Base-by-base conservation (phyloP, 805 yeast genomes). In the Candida bentonensis region DNA sequence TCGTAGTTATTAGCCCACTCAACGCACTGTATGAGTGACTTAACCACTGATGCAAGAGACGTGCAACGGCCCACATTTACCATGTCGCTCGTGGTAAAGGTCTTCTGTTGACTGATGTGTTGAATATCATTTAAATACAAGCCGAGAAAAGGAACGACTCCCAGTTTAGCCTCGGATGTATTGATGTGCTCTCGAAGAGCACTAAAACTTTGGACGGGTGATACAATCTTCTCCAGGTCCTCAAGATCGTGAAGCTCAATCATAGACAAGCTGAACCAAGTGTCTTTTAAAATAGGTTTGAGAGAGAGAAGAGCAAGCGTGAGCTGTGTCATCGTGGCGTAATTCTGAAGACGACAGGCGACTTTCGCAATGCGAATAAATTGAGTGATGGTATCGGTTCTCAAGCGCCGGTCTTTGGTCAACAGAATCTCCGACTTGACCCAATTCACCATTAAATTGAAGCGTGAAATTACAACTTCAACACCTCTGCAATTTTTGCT, bases 361-460 rank as follows among this genome's bases (percentile, higher is more conserved):
- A 78, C 75, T 46, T 79, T 78, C 0, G 95, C 96, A 45, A 89
- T 65, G 53, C 85, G 95, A 47, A 89, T 85, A 54, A 83, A 86
- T 51, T 89, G 69, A n/a, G 86, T 78, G n/a, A 88, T 73, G 1
- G 88, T 72, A 45, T 75, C 69, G 39, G 78, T 74, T 51, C 89
- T 69, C 51, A 84, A 74, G 2, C 66, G 67, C 22, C 73, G 66
- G 39, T 70, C 65, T 45, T 68, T 69, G 7, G 95, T 85, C 48
- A 89, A 64, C 15, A 86, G 60, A 45, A 92, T 75, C 64, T 89
- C 96, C 0, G 95, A 84, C 26, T 84, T 77, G 34, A 88, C 78
- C 97, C 97, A 89, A 53, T 84, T 85, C 4, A 84, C 88, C 66
- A 84, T 79, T 47, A 89, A 65, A 57, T 89, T 88, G 68, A 88